These are phyloP conservation scores for Blastomyces percursus DNA, from an alignment of 2,329 filamentous ascomycete genomes.

Conservation along the genomic window DNA sequence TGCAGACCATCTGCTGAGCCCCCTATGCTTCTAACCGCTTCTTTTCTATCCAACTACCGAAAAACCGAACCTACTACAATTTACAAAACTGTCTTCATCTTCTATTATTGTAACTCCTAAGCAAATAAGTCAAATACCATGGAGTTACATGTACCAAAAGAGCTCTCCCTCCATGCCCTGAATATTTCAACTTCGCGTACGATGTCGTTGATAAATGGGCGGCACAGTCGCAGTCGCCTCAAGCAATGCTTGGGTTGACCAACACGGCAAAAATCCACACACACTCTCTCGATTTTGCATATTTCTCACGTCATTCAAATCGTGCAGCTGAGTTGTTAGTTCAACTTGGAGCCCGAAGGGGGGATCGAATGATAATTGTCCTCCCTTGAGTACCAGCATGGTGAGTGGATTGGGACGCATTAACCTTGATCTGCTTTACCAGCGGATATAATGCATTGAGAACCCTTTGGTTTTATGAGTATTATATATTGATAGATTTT, in stretches of 20 bases:
- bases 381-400: slow-evolving; percentile 29
- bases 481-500: neutral
- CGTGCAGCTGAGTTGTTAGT: slow-evolving; percentile 26
- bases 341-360: slow-evolving; percentile 22
- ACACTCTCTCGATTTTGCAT: slow-evolving; percentile 24
- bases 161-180: slow-evolving; percentile 10
- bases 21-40: too few species aligned
- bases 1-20: too few species aligned
- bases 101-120: neutral
- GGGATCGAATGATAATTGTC: slow-evolving; percentile 29
- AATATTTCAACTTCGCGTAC: slow-evolving; percentile 32
- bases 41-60: too few species aligned
- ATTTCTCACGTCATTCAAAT: slow-evolving; percentile 30
- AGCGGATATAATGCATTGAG: too few species aligned
- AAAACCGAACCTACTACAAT: too few species aligned
- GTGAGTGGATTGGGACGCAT: slow-evolving; percentile 5
- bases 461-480: neutral
- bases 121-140: neutral
- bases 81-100: too few species aligned
- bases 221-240: slow-evolving; percentile 16
- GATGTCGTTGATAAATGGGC: slow-evolving; percentile 35
- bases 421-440: too few species aligned
- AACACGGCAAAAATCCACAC: slow-evolving; percentile 22
- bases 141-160: neutral
- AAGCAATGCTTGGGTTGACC: slow-evolving; percentile 33